Percentiles rank a stretch among this genome's conserved stretches.
phyloP scores from a whole-genome alignment of 768 basidiomycete genomes.

The Asterophora lycoperdoides region DNA sequence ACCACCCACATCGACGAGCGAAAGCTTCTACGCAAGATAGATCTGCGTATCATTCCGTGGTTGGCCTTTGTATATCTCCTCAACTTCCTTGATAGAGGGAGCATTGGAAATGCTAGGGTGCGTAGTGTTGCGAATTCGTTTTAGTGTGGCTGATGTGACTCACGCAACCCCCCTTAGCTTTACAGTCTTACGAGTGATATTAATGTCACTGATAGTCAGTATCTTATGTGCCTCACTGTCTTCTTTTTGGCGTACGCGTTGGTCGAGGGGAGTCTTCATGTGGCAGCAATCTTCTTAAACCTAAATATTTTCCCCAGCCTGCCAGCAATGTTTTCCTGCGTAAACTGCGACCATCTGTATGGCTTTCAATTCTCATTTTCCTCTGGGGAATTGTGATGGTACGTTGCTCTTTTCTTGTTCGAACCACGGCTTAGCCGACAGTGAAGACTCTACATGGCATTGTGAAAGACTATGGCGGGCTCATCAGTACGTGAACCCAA shows the following conservation, averaged over 20 bases:
- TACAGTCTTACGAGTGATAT: constrained; percentile 56
- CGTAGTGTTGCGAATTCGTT: constrained; percentile 16
- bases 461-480: constrained; percentile 53
- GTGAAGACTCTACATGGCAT: constrained; percentile 60
- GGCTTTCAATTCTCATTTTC: constrained; percentile 50
- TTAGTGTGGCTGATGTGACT: background rate
- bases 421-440: background rate
- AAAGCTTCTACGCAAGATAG: constrained; percentile 55
- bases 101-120: constrained; percentile 74
- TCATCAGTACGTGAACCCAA: constrained; percentile 43
- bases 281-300: background rate
- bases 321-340: constrained; percentile 60
- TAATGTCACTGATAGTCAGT: constrained; percentile 58
- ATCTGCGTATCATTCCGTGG: constrained; percentile 71
- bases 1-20: constrained; percentile 50
- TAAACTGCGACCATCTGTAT: constrained; percentile 60
- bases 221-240: constrained; percentile 62
- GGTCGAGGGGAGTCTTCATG: constrained; percentile 49
- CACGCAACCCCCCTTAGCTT: constrained; percentile 34
- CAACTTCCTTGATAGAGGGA: constrained; percentile 64
- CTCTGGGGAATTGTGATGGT: constrained; percentile 50
- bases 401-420: constrained; percentile 4
- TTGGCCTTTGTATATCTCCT: constrained; percentile 68
- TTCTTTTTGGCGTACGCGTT: constrained; percentile 76
- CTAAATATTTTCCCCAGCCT: constrained; percentile 34